Conservation (phyloP, 805 yeast species). For the Hanseniaspora occidentalis region DNA sequence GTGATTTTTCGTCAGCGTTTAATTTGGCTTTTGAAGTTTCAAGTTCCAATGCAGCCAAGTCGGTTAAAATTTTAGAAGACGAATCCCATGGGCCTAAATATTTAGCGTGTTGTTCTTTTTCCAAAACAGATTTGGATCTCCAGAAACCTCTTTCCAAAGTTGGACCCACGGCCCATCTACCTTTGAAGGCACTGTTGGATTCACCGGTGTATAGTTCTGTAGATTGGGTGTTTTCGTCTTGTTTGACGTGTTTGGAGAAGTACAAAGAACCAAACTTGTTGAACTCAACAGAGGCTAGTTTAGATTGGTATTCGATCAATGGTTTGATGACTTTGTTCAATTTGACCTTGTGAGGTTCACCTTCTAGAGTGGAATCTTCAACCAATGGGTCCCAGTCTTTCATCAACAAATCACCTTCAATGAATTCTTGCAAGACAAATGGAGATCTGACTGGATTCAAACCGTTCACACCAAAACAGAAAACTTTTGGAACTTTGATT, state of each 20-base stretch:
- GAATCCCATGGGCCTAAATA: constrained; percentile 70
- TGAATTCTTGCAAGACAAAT: constrained; percentile 67
- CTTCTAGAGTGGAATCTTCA: constrained; percentile 37
- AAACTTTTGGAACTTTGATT: constrained; percentile 60
- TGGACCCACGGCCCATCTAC: constrained; percentile 89
- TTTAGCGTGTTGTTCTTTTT: constrained; percentile 35
- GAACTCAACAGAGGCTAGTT: constrained; percentile 45
- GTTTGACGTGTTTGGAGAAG: constrained; percentile 52
- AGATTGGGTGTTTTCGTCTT: constrained; percentile 22
- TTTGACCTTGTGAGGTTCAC: constrained; percentile 35
- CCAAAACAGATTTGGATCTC: constrained; percentile 42
- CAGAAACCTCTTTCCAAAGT: constrained; percentile 67
- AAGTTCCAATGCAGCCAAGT: constrained; percentile 59
- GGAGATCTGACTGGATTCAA: constrained; percentile 60
- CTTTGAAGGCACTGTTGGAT: constrained; percentile 31
- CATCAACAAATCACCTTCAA: constrained; percentile 77
- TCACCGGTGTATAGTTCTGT: constrained; percentile 44
- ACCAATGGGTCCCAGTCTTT: constrained; percentile 80
- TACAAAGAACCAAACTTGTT: constrained; percentile 72
- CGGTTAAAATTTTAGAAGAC: constrained; percentile 51
- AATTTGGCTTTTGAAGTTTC: constrained; percentile 44
- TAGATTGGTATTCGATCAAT: constrained; percentile 51
- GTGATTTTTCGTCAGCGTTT: constrained; percentile 29
- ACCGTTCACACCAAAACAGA: constrained; percentile 47
- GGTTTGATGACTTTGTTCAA: constrained; percentile 57